A percentile compares a stretch with the other conserved stretches of the same genome.
phyloP scores from a whole-genome alignment of 2,329 filamentous ascomycete species.

The Laburnicola sp. region DNA sequence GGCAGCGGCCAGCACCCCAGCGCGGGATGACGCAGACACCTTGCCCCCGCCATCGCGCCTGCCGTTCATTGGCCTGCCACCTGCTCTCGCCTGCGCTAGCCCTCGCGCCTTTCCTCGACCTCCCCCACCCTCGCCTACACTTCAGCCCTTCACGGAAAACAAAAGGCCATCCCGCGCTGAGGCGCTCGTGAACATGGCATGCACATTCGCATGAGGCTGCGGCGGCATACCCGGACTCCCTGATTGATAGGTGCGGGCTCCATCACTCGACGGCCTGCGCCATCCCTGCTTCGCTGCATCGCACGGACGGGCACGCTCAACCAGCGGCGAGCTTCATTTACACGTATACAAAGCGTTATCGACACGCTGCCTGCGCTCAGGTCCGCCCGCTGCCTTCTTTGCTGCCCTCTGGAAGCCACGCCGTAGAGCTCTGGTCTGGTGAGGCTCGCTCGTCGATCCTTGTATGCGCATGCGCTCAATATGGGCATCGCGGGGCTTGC shows the following conservation, averaged over 20 bases:
- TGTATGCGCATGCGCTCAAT: slow-evolving; percentile 8
- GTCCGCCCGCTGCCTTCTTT: slow-evolving; percentile 8
- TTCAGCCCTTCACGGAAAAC: no score
- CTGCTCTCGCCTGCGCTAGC: neutral
- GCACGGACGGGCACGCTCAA: slow-evolving; percentile 15
- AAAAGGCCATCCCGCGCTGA: neutral
- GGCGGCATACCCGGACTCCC: neutral
- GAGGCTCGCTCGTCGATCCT: neutral
- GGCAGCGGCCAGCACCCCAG: slow-evolving; percentile 28
- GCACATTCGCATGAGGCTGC: no score
- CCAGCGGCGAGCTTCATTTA: slow-evolving; percentile 16
- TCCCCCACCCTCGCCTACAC: slow-evolving; percentile 1
- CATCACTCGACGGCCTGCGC: slow-evolving; percentile 5
- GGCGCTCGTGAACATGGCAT: neutral
- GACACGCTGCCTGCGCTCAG: slow-evolving; percentile 10
- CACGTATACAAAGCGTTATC: slow-evolving; percentile 13
- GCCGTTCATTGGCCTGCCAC: neutral
- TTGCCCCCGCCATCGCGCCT: slow-evolving; percentile 6
- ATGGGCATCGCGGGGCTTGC: slow-evolving; percentile 45
- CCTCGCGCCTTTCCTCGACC: slow-evolving; percentile 4
- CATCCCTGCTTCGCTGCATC: slow-evolving; percentile 13
- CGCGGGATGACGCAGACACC: slow-evolving; percentile 30
- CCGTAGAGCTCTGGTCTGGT: neutral
- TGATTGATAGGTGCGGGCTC: slow-evolving; percentile 7
- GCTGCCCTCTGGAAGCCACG: neutral